Percentiles rank a stretch among this genome's conserved stretches.
phyloP scores from a whole-genome alignment of 2,329 filamentous ascomycete genomes.

The Bipolaris sorokiniana region DNA sequence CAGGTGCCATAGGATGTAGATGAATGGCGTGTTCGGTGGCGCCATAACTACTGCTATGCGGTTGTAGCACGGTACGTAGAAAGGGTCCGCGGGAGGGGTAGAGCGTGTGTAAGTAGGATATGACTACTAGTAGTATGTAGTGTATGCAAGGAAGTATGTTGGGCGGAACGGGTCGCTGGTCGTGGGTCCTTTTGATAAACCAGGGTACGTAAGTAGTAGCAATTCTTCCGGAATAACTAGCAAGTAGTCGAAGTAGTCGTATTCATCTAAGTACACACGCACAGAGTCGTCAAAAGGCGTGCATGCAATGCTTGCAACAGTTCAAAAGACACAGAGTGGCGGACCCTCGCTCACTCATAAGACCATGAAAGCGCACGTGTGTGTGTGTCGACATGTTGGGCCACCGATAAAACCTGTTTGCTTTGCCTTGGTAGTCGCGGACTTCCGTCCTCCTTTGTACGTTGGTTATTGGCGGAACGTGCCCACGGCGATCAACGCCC shows the following conservation, averaged over 20 bases:
- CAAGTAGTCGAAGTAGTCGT: neutral
- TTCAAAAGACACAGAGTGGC: too few relatives aligned
- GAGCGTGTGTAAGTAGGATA: neutral
- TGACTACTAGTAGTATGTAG: neutral
- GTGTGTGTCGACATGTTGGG: neutral
- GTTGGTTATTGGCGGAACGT: slow-evolving; percentile 20
- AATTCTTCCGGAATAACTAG: too few relatives aligned
- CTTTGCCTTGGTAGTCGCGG: neutral
- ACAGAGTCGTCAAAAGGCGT: too few relatives aligned
- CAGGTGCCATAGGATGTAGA: slow-evolving; percentile 77
- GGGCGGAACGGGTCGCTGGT: neutral
- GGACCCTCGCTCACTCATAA: too few relatives aligned
- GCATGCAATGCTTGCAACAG: too few relatives aligned
- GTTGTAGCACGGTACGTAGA: neutral
- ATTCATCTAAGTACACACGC: neutral
- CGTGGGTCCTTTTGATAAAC: neutral
- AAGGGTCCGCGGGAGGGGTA: neutral
- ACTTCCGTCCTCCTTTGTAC: neutral
- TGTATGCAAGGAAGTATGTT: neutral
- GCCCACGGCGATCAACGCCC: slow-evolving; percentile 15
- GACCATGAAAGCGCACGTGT: neutral
- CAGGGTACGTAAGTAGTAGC: too few relatives aligned
- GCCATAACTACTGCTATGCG: slow-evolving; percentile 16
- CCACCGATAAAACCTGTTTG: neutral
- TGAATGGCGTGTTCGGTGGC: slow-evolving; percentile 51